Evolutionary conservation across 768 basidiomycete genomes (phyloP).

Genomic region (Lactarius hengduanensis): DNA sequence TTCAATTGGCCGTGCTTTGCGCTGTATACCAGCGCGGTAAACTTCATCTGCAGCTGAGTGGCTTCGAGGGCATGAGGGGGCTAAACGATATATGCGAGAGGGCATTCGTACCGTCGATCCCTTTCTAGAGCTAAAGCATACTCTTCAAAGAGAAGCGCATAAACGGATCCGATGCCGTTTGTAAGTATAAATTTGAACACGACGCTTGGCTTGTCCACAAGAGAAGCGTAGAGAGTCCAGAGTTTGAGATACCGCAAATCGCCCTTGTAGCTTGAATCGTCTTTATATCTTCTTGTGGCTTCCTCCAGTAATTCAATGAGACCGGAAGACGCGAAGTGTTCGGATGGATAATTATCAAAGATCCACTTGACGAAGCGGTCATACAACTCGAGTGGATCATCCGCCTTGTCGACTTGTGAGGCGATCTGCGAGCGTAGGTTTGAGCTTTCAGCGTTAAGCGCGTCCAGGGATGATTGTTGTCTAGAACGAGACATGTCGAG

Average conservation of each 20-base stretch:
- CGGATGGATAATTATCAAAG: constrained; percentile 69
- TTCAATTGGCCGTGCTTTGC: constrained; percentile 78
- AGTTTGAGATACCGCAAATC: constrained; percentile 90
- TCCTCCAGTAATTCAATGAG: constrained; percentile 81
- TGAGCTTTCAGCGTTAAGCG: constrained; percentile 17
- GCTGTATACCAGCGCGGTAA: constrained; percentile 79
- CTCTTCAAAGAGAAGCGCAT: constrained; percentile 86
- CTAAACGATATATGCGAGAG: constrained; percentile 6
- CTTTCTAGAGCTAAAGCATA: constrained; percentile 80
- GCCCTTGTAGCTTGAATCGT: constrained; percentile 79
- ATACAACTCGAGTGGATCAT: constrained; percentile 85
- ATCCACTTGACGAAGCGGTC: constrained; percentile 91
- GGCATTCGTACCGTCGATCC: constrained; percentile 58
- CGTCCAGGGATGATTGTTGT: constrained; percentile 9
- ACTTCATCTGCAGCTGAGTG: constrained; percentile 74
- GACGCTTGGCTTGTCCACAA: constrained; percentile 67
- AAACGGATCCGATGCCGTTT: constrained; percentile 59
- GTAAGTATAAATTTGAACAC: constrained; percentile 56
- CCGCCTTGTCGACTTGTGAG: constrained; percentile 53
- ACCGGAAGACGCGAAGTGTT: constrained; percentile 65
- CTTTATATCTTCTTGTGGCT: constrained; percentile 75
- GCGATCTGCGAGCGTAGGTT: constrained; percentile 34
- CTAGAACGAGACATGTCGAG: constrained; percentile 23
- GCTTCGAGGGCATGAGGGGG: constrained; percentile 41
- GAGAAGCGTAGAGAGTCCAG: constrained; percentile 85